Evolutionary conservation across 2,329 filamentous ascomycete species (phyloP).

Genomic region (Aureobasidium uvarum): DNA sequence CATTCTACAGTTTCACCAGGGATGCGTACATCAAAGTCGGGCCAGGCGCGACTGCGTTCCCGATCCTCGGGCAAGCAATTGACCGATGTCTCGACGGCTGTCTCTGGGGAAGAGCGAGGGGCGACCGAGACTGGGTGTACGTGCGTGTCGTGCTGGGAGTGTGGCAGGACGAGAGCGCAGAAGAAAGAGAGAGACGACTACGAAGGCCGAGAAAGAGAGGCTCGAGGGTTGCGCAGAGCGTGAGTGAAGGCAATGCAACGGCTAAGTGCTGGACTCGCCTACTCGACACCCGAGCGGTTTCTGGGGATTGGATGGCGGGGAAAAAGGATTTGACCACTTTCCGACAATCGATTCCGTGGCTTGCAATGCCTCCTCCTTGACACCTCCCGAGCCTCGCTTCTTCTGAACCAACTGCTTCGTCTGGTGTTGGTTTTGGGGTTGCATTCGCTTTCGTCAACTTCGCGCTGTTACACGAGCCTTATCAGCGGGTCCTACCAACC

Average conservation of each 20-base stretch:
- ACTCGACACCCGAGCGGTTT: conserved; percentile 16
- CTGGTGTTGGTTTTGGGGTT: background rate
- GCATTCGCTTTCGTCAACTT: conserved; percentile 1
- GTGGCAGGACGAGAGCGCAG: conserved; percentile 1
- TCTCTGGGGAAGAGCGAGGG: background rate
- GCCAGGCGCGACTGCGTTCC: conserved; percentile 27
- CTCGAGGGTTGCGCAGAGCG: conserved; percentile 16
- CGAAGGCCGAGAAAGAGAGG: conserved; percentile 2
- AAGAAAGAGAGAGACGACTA: background rate
- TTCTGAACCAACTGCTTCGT: background rate
- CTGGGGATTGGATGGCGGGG: conserved; percentile 24
- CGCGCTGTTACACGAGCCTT: conserved; percentile 9
- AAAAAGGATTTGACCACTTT: conserved; percentile 21
- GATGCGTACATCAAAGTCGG: conserved; percentile 24
- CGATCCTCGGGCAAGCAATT: conserved; percentile 22
- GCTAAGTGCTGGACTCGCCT: conserved; percentile 21
- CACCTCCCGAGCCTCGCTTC: conserved; percentile 1
- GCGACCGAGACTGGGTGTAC: background rate
- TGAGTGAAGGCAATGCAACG: conserved; percentile 23
- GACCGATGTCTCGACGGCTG: background rate
- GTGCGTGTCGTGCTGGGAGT: conserved; percentile 3
- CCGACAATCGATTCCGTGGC: conserved; percentile 19
- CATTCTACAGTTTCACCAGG: conserved; percentile 47
- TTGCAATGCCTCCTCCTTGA: conserved; percentile 8
- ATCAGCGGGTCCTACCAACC: conserved; percentile 17